phyloP scores from a whole-genome alignment of 176 grass and related monocot species.

The Phragmites australis region DNA sequence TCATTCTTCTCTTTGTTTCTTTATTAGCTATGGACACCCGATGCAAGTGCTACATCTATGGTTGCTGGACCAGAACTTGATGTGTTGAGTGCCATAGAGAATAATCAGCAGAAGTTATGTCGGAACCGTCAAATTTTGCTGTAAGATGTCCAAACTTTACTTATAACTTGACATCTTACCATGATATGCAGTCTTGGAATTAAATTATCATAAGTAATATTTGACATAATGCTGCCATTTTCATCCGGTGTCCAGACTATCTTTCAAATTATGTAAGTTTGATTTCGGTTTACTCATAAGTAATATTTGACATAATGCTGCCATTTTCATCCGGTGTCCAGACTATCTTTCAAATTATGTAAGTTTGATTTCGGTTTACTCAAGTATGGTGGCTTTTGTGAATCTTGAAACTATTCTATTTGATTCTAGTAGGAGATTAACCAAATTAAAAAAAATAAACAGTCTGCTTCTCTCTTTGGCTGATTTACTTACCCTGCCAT shows the following conservation, averaged over 20 bases:
- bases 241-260: not conserved
- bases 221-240: not conserved
- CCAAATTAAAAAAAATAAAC: conserved; percentile 8
- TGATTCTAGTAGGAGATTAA: not conserved
- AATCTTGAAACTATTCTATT: conserved; percentile 6
- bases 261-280: conserved; percentile 19
- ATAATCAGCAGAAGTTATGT: conserved; percentile 79
- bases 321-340: not conserved
- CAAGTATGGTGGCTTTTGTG: not conserved
- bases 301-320: not conserved
- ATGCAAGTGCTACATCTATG: conserved; percentile 60
- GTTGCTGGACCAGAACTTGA: conserved; percentile 78
- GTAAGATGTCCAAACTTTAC: conserved; percentile 45
- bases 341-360: conserved; percentile 12
- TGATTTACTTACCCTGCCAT: conserved; percentile 8
- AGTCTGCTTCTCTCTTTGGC: not conserved
- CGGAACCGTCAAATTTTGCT: conserved; percentile 70
- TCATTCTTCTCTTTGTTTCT: conserved; percentile 1
- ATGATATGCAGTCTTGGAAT: not conserved
- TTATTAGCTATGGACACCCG: conserved; percentile 86
- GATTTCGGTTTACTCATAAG: too few species aligned
- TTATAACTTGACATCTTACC: not conserved
- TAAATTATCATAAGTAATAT: not conserved
- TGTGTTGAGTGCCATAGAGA: conserved; percentile 75
- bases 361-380: not conserved